Conservation (phyloP, 2,329 filamentous ascomycete species). For the Dothideomycetes sp. region DNA sequence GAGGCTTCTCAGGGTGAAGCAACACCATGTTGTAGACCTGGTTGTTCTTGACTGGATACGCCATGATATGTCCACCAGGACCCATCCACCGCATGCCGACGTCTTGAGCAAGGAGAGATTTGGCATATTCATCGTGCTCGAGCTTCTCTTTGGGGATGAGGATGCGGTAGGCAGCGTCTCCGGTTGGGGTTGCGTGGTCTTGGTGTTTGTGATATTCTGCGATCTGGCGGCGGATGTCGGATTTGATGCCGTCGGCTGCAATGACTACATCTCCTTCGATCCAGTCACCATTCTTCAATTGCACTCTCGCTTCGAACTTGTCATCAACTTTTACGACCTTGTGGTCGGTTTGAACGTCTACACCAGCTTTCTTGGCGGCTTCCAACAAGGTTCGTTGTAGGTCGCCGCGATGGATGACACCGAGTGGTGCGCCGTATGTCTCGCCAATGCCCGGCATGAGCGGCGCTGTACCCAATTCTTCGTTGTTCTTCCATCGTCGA, state of each 20-base stretch:
- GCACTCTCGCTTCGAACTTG: slow-evolving; percentile 16
- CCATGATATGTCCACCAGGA: slow-evolving; percentile 16
- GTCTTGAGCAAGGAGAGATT: slow-evolving; percentile 12
- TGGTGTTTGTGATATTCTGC: slow-evolving; percentile 29
- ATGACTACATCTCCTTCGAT: slow-evolving; percentile 44
- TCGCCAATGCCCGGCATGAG: slow-evolving; percentile 14
- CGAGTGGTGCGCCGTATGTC: slow-evolving; percentile 34
- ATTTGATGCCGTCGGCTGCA: slow-evolving; percentile 48
- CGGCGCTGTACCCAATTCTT: slow-evolving; percentile 14
- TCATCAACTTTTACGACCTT: slow-evolving; percentile 15
- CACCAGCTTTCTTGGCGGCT: slow-evolving; percentile 37
- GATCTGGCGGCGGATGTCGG: slow-evolving; percentile 36
- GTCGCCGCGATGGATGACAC: slow-evolving; percentile 46
- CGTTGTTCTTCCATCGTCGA: slow-evolving; percentile 15
- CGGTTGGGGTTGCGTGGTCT: slow-evolving; percentile 38
- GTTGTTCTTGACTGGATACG: slow-evolving; percentile 17
- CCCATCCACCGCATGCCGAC: slow-evolving; percentile 17
- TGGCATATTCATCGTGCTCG: slow-evolving; percentile 27
- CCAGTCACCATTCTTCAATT: slow-evolving; percentile 14
- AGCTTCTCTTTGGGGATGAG: slow-evolving; percentile 41
- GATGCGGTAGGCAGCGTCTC: slow-evolving; percentile 47
- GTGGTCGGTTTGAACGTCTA: slow-evolving; percentile 26
- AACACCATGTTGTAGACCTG: slow-evolving; percentile 18
- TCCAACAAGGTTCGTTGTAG: slow-evolving; percentile 39
- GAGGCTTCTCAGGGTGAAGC: slow-evolving; percentile 11